Percentiles rank a stretch among this genome's conserved stretches.
Evolutionary conservation across 1,139 yeast species (phyloP).

Genomic region (Entelexis sorbosivorans): DNA sequence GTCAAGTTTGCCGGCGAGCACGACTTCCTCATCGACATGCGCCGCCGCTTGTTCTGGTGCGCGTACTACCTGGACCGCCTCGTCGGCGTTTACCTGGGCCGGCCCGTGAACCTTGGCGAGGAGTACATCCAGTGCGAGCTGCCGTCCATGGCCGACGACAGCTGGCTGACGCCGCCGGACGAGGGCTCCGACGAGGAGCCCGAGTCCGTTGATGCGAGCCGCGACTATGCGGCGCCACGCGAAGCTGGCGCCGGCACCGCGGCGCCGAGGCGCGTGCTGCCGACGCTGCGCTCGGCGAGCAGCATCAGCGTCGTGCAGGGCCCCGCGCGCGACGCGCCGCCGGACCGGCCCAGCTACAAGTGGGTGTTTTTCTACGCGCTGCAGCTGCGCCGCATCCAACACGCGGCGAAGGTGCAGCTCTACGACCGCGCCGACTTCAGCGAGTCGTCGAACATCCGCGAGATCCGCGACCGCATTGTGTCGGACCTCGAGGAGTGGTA

Average conservation of each 20-base stretch:
- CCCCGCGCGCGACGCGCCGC: too few species aligned
- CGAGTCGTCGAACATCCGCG: neutral
- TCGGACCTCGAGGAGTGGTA: conserved; percentile 53
- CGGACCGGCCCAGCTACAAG: conserved; percentile 47
- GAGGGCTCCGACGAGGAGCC: too few species aligned
- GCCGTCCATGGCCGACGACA: conserved; percentile 68
- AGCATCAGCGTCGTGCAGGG: too few species aligned
- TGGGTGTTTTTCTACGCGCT: conserved; percentile 55
- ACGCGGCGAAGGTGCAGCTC: conserved; percentile 49
- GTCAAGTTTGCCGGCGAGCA: conserved; percentile 26
- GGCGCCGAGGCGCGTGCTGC: too few species aligned
- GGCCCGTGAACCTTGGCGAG: conserved; percentile 68
- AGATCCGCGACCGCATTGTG: conserved; percentile 41
- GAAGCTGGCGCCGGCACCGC: too few species aligned
- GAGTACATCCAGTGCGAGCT: conserved; percentile 52
- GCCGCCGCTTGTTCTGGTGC: conserved; percentile 82
- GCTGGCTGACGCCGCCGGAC: conserved; percentile 26
- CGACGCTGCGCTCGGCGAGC: too few species aligned
- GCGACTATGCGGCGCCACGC: too few species aligned
- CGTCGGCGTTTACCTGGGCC: conserved; percentile 57
- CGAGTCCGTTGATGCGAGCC: too few species aligned
- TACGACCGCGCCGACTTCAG: conserved; percentile 11
- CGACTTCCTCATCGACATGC: conserved; percentile 51
- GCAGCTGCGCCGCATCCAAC: conserved; percentile 59
- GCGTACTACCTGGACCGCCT: conserved; percentile 75